Evolutionary conservation across 495 filamentous ascomycete genomes (phyloP).

Genomic region (Penicillium taxi): DNA sequence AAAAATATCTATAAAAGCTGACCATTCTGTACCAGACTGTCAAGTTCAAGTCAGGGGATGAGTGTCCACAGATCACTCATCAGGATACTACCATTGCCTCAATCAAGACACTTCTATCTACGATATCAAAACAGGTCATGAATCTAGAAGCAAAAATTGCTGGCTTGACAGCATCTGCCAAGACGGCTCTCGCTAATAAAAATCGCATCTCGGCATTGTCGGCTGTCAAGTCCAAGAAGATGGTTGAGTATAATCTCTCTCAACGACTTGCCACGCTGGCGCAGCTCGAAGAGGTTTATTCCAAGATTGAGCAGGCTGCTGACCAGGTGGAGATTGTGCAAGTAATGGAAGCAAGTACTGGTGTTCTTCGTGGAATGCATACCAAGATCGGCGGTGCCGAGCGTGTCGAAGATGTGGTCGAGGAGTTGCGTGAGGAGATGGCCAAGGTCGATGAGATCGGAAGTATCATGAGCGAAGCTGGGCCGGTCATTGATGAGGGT

Average conservation of each 20-base stretch:
- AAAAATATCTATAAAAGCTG: conserved; percentile 9
- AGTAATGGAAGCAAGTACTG: conserved; percentile 70
- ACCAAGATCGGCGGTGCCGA: conserved; percentile 68
- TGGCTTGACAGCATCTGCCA: conserved; percentile 47
- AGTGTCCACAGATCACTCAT: conserved; percentile 49
- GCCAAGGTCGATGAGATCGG: conserved; percentile 74
- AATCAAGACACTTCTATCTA: conserved; percentile 58
- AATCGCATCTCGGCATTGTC: conserved; percentile 67
- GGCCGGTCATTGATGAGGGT: conserved; percentile 59
- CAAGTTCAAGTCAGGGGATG: conserved; percentile 55
- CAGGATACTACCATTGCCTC: conserved; percentile 76
- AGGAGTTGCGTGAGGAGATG: conserved; percentile 72
- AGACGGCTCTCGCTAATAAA: conserved; percentile 57
- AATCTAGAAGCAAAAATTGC: conserved; percentile 48
- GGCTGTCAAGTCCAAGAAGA: conserved; percentile 74
- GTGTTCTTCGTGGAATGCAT: conserved; percentile 64
- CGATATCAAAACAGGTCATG: conserved; percentile 55
- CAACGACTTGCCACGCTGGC: conserved; percentile 59
- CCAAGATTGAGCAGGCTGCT: conserved; percentile 73
- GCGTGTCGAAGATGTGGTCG: conserved; percentile 65
- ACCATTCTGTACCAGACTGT: conserved; percentile 48
- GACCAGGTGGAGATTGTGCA: conserved; percentile 72
- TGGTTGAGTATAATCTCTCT: conserved; percentile 60
- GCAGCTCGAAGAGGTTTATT: conserved; percentile 77
- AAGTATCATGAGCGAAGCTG: conserved; percentile 58